phyloP scores from a whole-genome alignment of 768 basidiomycete genomes.

The Tephrocybe sp. region DNA sequence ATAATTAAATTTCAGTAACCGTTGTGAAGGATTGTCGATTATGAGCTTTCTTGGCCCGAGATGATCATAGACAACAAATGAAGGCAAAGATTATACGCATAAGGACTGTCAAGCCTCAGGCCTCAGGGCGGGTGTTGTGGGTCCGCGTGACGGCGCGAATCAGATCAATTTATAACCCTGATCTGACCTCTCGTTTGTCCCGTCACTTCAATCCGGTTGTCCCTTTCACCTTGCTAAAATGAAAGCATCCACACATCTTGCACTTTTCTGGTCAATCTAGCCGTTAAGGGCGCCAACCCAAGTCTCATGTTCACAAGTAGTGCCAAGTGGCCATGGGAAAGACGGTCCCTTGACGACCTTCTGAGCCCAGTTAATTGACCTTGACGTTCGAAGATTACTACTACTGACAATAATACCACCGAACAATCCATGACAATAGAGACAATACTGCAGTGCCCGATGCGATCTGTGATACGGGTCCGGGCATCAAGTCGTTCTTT shows the following conservation, averaged over 20 bases:
- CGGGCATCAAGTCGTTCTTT: constrained; percentile 28
- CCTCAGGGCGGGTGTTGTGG: too few relatives aligned
- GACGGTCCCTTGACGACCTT: constrained; percentile 6
- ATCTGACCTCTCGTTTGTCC: constrained; percentile 20
- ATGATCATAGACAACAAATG: too few relatives aligned
- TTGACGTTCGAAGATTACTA: not conserved
- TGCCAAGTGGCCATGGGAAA: constrained; percentile 3
- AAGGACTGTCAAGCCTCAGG: too few relatives aligned
- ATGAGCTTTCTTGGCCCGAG: too few relatives aligned
- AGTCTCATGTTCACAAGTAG: too few relatives aligned
- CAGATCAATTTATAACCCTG: constrained; percentile 16
- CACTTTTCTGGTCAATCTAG: too few relatives aligned
- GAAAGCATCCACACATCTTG: not conserved
- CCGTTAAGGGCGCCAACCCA: too few relatives aligned
- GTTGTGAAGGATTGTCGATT: too few relatives aligned
- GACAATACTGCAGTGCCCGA: constrained; percentile 19
- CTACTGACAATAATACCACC: constrained; percentile 3
- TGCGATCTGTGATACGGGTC: constrained; percentile 16
- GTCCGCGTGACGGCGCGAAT: not conserved
- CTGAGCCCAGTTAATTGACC: not conserved
- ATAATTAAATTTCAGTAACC: too few relatives aligned
- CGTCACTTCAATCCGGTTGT: constrained; percentile 8
- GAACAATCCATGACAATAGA: constrained; percentile 20
- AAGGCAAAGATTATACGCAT: too few relatives aligned
- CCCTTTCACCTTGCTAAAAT: constrained; percentile 17